Evolutionary conservation across 371 early-diverging fungal species (phyloP), one percentile per base, ranked within the genome.

Genomic region (Syncephalastrum monosporum): DNA sequence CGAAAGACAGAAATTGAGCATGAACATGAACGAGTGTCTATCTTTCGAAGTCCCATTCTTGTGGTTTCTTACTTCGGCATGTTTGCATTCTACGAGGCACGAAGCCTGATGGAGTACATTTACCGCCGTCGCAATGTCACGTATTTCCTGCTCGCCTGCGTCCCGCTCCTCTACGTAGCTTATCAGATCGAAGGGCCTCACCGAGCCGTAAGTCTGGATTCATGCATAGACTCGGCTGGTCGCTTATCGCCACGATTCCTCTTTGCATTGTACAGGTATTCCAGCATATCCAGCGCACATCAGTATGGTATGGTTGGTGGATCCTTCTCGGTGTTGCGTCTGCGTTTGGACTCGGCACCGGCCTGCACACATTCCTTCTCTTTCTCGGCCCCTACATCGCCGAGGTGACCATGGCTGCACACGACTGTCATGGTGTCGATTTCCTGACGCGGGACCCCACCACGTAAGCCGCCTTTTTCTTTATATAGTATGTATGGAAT

Each of bases 301-400:
- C 52, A 7, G 53, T 78, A n/a, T 94, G 92, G 93, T 91, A 91
- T 67, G 85, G 83, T 16, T 92, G 89, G 71, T 96, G 96, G 96
- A 59, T 91, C 6, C 53, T 88, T 14, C 71, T 95, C 25, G 96
- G 96, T 7, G 71, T 95, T 17, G 82, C 90, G 5, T 95, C 95
- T 6, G 92, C 95, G 14, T 86, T 96, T 45, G 96, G 96, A 5
- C 77, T 96, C 23, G 96, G 96, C 4, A 90, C 95, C 1, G 96
- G 96, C 12, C 75, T 94, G 53, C 96, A 95, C 68, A 95, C 95
- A 3, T 96, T 95, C 69, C 79, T 95, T 19, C 79, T 96, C 15
- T 96, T 95, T 63, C 74, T 96, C 42, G 95, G 93, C 6, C 95
- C 96, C 5, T 88, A 87, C 60, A 90, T 96, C 58, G 94, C 91